phyloP scores from a whole-genome alignment of 495 filamentous ascomycete species.

The Rhypophila decipiens region DNA sequence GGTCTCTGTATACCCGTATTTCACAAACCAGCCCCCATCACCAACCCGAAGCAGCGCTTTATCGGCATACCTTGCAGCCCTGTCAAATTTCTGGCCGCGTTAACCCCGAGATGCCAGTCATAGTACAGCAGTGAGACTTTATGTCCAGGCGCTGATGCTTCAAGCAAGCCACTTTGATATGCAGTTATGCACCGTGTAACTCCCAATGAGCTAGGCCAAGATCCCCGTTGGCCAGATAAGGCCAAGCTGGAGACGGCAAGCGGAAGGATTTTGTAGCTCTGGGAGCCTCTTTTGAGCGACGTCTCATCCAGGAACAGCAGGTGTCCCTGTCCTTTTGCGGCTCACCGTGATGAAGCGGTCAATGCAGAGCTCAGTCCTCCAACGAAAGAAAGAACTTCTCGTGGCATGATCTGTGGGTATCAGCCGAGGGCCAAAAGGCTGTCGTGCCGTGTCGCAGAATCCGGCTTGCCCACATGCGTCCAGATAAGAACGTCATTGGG shows the following conservation, averaged over 20 bases:
- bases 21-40: no score
- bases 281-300: background rate
- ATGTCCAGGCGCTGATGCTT: background rate
- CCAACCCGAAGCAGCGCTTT: no score
- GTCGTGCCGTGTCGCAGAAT: conserved; percentile 7
- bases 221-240: background rate
- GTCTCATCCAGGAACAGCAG: background rate
- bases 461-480: background rate
- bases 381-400: no score
- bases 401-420: conserved; percentile 5
- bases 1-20: no score
- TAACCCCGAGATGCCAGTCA: background rate
- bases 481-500: conserved; percentile 8
- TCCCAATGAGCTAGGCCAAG: no score
- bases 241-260: background rate
- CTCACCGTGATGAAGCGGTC: background rate
- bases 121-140: background rate
- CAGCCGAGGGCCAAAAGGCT: conserved; percentile 1
- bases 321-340: background rate
- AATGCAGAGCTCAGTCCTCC: no score
- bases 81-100: background rate
- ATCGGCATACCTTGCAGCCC: no score
- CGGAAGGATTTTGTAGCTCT: no score
- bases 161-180: background rate
- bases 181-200: background rate